These are phyloP conservation scores for Suaeda aralocaspica DNA, from an alignment of 148 eudicot species.

Conservation along the genomic window DNA sequence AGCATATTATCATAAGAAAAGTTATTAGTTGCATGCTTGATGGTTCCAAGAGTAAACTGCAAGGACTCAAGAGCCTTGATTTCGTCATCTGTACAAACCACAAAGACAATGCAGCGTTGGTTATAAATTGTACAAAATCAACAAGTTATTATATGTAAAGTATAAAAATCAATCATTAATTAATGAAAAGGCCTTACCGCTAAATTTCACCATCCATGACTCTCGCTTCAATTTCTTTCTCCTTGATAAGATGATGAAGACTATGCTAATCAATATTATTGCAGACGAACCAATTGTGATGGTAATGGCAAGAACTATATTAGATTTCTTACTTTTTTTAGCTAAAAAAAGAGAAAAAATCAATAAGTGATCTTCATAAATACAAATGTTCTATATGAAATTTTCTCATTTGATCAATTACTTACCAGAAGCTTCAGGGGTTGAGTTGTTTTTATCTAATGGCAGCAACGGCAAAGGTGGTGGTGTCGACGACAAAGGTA, in stretches of 20 bases:
- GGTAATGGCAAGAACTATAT: too few relatives aligned
- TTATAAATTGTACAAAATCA: too few relatives aligned
- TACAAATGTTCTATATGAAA: too few relatives aligned
- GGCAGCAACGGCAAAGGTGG: slow-evolving; percentile 15
- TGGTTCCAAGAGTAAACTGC: slow-evolving; percentile 24
- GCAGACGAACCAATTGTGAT: slow-evolving; percentile 17
- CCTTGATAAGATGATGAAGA: slow-evolving; percentile 15
- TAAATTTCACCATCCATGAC: slow-evolving; percentile 15
- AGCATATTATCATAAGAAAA: slow-evolving; percentile 24
- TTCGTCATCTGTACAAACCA: slow-evolving; percentile 21
- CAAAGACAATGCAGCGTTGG: too few relatives aligned
- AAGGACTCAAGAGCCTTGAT: slow-evolving; percentile 22
- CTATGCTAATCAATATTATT: not conserved
- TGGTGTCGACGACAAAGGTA: not conserved
- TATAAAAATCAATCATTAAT: too few relatives aligned
- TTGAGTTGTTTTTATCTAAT: too few relatives aligned
- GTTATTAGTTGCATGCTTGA: slow-evolving; percentile 21
- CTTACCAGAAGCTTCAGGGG: slow-evolving; percentile 18
- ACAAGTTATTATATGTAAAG: too few relatives aligned
- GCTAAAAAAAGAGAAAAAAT: not conserved
- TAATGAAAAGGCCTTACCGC: slow-evolving; percentile 14
- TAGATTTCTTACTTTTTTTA: too few relatives aligned
- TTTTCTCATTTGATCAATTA: too few relatives aligned
- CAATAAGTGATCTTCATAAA: not conserved
- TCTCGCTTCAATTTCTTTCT: slow-evolving; percentile 16